Evolutionary conservation across 371 early-diverging fungal genomes (phyloP).

Genomic region (Dichotomocladium elegans): DNA sequence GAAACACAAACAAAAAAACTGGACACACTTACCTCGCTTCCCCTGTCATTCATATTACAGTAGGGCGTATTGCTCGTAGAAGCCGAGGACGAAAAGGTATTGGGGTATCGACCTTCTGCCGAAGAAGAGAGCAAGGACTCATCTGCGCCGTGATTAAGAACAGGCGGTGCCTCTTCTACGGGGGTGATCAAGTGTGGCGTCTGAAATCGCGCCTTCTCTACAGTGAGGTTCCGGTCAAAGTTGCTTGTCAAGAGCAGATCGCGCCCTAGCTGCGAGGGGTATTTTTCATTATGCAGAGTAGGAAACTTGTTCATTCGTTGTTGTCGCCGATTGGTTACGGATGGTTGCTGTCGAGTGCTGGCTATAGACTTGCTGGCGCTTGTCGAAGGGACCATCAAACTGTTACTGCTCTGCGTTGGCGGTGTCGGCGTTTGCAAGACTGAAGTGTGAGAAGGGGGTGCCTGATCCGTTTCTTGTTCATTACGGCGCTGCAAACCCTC

Average conservation of each 20-base stretch:
- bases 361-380: too few relatives aligned
- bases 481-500: background rate
- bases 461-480: background rate
- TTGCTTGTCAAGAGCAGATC: conserved; percentile 16
- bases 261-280: conserved; percentile 14
- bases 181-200: conserved; percentile 2
- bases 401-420: background rate
- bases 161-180: background rate
- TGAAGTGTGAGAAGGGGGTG: background rate
- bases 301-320: conserved; percentile 19
- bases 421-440: background rate
- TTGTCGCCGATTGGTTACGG: background rate
- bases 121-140: conserved; percentile 8
- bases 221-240: conserved; percentile 26
- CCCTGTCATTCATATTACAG: background rate
- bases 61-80: conserved; percentile 1
- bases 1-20: too few relatives aligned
- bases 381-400: background rate
- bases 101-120: conserved; percentile 5
- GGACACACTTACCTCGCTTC: conserved; percentile 2
- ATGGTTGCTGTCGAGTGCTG: background rate
- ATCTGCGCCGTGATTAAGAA: background rate
- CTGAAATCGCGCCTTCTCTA: conserved; percentile 28
- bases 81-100: conserved; percentile 3
- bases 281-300: conserved; percentile 21